These are phyloP conservation scores for Daldinia concentrica DNA, from an alignment of 495 filamentous ascomycete genomes.

Conservation along the genomic window DNA sequence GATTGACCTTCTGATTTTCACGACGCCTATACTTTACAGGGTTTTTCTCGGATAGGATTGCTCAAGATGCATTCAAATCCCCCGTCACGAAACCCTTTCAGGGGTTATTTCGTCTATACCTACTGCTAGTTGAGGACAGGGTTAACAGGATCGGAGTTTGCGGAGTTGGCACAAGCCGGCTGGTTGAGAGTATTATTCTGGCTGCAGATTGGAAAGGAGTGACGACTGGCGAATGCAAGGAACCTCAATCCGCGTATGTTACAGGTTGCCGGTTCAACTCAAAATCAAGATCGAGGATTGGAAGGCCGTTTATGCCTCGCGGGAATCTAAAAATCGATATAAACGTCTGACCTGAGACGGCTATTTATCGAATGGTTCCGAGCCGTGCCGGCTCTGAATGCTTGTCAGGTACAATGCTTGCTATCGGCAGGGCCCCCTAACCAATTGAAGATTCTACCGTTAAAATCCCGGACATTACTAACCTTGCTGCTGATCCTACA, in stretches of 20 bases:
- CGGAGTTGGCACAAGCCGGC: neutral
- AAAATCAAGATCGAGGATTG: constrained; percentile 8
- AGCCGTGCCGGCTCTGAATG: constrained; percentile 14
- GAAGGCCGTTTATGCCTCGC: constrained; percentile 22
- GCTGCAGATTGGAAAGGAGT: constrained; percentile 1
- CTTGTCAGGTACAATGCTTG: neutral
- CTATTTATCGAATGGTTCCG: constrained; percentile 21
- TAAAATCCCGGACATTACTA: constrained; percentile 14
- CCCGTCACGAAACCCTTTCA: constrained; percentile 15
- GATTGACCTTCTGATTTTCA: constrained; percentile 19
- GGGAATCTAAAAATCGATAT: constrained; percentile 29
- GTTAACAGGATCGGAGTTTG: constrained; percentile 1
- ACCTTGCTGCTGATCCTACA: constrained; percentile 26
- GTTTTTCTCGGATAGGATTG: constrained; percentile 20
- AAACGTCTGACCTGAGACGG: constrained; percentile 34
- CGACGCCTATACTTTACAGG: neutral
- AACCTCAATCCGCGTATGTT: constrained; percentile 12
- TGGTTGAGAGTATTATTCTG: neutral
- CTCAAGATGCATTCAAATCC: constrained; percentile 22
- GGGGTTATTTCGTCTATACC: constrained; percentile 8
- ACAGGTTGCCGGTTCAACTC: constrained; percentile 4
- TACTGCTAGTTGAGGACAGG: neutral
- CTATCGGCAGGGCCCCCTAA: constrained; percentile 18
- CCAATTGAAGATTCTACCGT: constrained; percentile 28
- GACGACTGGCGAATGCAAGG: constrained; percentile 6